Evolutionary conservation across 495 filamentous ascomycete species (phyloP), one percentile per base, ranked within the genome.

Genomic region (Penicillium verhagenii): DNA sequence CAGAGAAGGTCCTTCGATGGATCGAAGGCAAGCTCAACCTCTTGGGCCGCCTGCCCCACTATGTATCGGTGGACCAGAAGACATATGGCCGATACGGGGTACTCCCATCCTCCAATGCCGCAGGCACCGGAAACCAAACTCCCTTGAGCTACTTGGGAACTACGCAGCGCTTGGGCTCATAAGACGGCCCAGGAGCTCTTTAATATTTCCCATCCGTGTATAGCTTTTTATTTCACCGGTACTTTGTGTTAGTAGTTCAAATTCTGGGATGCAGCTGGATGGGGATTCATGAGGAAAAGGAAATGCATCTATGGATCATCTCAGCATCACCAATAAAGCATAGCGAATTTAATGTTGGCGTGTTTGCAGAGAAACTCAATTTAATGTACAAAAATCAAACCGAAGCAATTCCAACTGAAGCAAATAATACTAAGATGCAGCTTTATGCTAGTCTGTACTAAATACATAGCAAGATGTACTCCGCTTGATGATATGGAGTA

Each of bases 81-180:
- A 95, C 88, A n/a, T 95, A 91, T 64, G 92, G 92, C n/a, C 81
- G 92, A 44, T 96, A 93, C 64, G 92, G 92, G 1, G 89, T 97
- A 16, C 73, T 97, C 19, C 92, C 92, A 2, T 83, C 83, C 0
- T 77, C 74, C 25, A 76, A 66, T 19, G 39, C 66, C 4, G 57
- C 59, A 66, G 58, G n/a, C 79, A 79, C 44, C 64, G 67, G 38
- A 24, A 62, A 47, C 35, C 67, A 70, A 46, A 74, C 80, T n/a
- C 76, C 82, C 1, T 70, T 87, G 72, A 80, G 75, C 44, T 81
- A 83, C 56, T 65, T 84, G 39, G 86, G 82, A 9, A 72, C 76
- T 10, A 72, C 72, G n/a, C 87, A 92, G 64, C 76, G 87, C 53
- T 71, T 90, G 50, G 87, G 87, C 1, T 76, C 84, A 42, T 87